Percentiles rank a stretch among this genome's conserved stretches.
These are phyloP conservation scores for Nicotiana paniculata DNA, from an alignment of 257 asterid species.

Conservation along the genomic window DNA sequence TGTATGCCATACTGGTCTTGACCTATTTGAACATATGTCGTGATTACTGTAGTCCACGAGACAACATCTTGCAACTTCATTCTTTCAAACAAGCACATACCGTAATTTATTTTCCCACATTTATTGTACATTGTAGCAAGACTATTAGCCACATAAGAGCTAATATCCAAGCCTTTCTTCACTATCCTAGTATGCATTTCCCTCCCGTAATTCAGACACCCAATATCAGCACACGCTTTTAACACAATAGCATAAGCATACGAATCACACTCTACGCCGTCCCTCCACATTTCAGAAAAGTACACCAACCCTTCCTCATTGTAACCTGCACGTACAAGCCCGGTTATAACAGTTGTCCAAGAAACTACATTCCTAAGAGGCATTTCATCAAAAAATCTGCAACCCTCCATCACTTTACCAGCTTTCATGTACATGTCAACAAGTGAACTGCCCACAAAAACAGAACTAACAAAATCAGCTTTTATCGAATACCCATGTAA, in stretches of 20 bases:
- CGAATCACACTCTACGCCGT: slow-evolving; percentile 58
- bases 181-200: slow-evolving; percentile 70
- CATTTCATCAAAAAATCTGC: slow-evolving; percentile 65
- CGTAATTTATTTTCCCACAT: slow-evolving; percentile 61
- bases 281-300: slow-evolving; percentile 68
- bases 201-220: slow-evolving; percentile 47
- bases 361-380: slow-evolving; percentile 79
- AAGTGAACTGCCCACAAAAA: slow-evolving; percentile 77
- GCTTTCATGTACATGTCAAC: slow-evolving; percentile 79
- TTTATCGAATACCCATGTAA: slow-evolving; percentile 60
- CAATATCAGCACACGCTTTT: slow-evolving; percentile 81
- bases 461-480: slow-evolving; percentile 50
- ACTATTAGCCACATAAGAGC: slow-evolving; percentile 69
- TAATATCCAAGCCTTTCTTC: slow-evolving; percentile 51
- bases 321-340: slow-evolving; percentile 69
- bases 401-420: slow-evolving; percentile 55
- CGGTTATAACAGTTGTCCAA: slow-evolving; percentile 89
- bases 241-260: slow-evolving; percentile 74
- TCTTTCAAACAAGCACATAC: slow-evolving; percentile 46
- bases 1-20: slow-evolving; percentile 50
- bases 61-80: slow-evolving; percentile 75
- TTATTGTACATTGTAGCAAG: slow-evolving; percentile 79
- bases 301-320: slow-evolving; percentile 45
- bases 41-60: slow-evolving; percentile 76
- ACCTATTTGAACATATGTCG: slow-evolving; percentile 58